These are phyloP conservation scores for Oleoguttula mirabilis DNA, from an alignment of 495 filamentous ascomycete species.

Conservation along the genomic window DNA sequence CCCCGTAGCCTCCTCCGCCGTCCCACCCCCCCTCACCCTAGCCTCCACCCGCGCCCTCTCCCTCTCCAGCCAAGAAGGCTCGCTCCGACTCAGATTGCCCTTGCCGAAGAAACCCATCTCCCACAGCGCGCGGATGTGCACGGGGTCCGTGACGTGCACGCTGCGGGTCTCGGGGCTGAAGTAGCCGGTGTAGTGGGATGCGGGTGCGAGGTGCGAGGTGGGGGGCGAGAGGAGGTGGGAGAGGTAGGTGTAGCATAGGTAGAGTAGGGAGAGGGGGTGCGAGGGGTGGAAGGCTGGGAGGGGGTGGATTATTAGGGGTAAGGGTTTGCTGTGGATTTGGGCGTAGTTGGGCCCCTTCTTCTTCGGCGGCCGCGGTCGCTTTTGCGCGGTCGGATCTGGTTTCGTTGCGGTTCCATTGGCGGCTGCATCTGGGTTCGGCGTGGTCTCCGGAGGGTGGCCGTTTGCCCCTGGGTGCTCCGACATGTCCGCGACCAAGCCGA, in stretches of 20 bases:
- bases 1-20: slow-evolving; percentile 69
- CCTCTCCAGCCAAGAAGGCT: slow-evolving; percentile 80
- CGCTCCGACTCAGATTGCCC: slow-evolving; percentile 80
- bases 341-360: slow-evolving; percentile 12
- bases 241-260: slow-evolving; percentile 62
- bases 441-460: too few species aligned
- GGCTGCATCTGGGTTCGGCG: neutral
- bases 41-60: slow-evolving; percentile 49
- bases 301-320: slow-evolving; percentile 67
- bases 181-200: slow-evolving; percentile 50
- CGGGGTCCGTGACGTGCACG: slow-evolving; percentile 69
- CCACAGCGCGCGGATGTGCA: slow-evolving; percentile 71
- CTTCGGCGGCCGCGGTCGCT: neutral
- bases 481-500: too few species aligned
- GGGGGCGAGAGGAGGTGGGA: slow-evolving; percentile 56
- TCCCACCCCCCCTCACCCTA: slow-evolving; percentile 38
- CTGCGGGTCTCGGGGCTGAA: slow-evolving; percentile 72
- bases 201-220: slow-evolving; percentile 54
- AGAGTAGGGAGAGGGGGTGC: slow-evolving; percentile 78
- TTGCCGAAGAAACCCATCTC: slow-evolving; percentile 94
- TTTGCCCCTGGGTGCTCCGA: too few species aligned
- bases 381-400: neutral
- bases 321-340: slow-evolving; percentile 56
- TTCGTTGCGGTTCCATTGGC: neutral
- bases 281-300: slow-evolving; percentile 79